phyloP scores from a whole-genome alignment of 2,329 filamentous ascomycete species.

The Thelonectria rubi region DNA sequence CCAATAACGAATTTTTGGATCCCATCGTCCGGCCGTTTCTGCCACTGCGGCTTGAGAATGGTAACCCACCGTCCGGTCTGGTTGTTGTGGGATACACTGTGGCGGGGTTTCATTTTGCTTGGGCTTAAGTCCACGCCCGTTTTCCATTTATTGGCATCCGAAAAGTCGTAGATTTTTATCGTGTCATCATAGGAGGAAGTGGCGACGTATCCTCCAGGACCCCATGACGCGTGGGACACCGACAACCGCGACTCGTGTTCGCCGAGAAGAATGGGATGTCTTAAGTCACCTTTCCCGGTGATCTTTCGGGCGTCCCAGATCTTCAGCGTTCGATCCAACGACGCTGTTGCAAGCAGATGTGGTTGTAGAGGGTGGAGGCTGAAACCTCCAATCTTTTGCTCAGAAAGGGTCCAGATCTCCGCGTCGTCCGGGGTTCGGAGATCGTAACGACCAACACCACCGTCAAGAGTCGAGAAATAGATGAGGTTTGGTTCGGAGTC shows the following conservation, averaged over 20 bases:
- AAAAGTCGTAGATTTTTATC: slow-evolving; percentile 89
- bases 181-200: slow-evolving; percentile 96
- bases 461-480: slow-evolving; percentile 88
- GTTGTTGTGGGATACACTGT: slow-evolving; percentile 85
- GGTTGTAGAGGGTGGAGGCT: slow-evolving; percentile 81
- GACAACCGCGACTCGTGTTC: slow-evolving; percentile 85
- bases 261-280: slow-evolving; percentile 75
- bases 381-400: slow-evolving; percentile 97
- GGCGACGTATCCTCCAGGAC: slow-evolving; percentile 82
- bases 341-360: slow-evolving; percentile 88
- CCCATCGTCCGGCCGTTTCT: slow-evolving; percentile 77
- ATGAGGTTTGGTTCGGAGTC: slow-evolving; percentile 75
- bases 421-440: slow-evolving; percentile 67
- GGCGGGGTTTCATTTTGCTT: slow-evolving; percentile 72
- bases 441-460: slow-evolving; percentile 83
- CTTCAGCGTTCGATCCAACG: slow-evolving; percentile 86
- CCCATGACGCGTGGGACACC: slow-evolving; percentile 93
- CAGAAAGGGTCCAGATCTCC: slow-evolving; percentile 78
- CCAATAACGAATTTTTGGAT: slow-evolving; percentile 91
- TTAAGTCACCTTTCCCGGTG: slow-evolving; percentile 65
- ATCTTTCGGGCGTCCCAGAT: slow-evolving; percentile 93
- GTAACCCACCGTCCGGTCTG: slow-evolving; percentile 96
- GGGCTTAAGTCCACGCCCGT: slow-evolving; percentile 66
- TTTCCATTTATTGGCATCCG: slow-evolving; percentile 67
- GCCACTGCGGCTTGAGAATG: slow-evolving; percentile 86